Conservation (phyloP, 805 yeast species). For the Myxozyma neotropica region DNA sequence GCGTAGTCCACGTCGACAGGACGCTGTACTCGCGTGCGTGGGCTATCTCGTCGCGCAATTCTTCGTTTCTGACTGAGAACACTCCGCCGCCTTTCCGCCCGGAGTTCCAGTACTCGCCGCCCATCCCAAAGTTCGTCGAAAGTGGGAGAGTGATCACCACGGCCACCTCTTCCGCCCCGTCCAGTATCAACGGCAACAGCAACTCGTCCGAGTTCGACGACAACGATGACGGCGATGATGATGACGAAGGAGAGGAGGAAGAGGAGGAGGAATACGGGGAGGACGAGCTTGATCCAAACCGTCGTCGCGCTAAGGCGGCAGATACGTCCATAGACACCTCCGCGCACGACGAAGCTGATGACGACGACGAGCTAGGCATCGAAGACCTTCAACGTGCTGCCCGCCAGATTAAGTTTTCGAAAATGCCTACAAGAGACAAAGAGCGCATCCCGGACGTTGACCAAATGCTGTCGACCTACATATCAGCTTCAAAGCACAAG, state of each 20-base stretch:
- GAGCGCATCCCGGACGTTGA: constrained; percentile 23
- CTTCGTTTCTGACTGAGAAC: not conserved
- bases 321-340: constrained; percentile 31
- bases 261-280: constrained; percentile 34
- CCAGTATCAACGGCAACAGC: not conserved
- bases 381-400: constrained; percentile 46
- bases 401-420: constrained; percentile 39
- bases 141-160: not conserved
- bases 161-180: not conserved
- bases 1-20: constrained; percentile 27
- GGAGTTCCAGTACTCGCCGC: constrained; percentile 17
- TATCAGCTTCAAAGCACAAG: constrained; percentile 8
- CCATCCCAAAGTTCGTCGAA: constrained; percentile 8
- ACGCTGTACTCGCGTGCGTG: constrained; percentile 23
- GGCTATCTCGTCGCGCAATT: constrained; percentile 5
- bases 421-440: constrained; percentile 33
- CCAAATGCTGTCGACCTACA: constrained; percentile 27
- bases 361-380: constrained; percentile 41
- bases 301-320: too few species aligned
- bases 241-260: constrained; percentile 6
- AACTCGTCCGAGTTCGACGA: constrained; percentile 30
- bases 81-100: constrained; percentile 31
- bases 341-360: constrained; percentile 27
- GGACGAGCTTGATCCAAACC: constrained; percentile 1
- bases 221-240: constrained; percentile 20